Conservation (phyloP, 805 yeast genomes). For the Nakazawaea laoshanensis region DNA sequence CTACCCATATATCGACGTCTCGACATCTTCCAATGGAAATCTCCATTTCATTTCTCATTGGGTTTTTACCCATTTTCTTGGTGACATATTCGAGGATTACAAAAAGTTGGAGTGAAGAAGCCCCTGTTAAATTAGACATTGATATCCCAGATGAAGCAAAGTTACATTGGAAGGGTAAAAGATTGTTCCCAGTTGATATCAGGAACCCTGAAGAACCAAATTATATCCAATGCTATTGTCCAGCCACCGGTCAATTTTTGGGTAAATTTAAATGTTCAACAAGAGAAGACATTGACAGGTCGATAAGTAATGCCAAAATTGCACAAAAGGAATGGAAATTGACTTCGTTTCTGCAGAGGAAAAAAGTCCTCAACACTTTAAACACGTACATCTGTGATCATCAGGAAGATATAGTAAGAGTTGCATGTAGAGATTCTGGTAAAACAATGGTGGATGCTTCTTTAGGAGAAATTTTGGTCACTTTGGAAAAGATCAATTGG, state of each 20-base stretch:
- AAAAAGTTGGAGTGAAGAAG: conserved; percentile 14
- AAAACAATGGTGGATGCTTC: conserved; percentile 94
- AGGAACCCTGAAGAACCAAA: conserved; percentile 54
- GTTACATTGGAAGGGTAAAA: conserved; percentile 88
- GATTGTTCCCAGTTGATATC: conserved; percentile 58
- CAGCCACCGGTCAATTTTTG: conserved; percentile 88
- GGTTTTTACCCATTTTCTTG: conserved; percentile 13
- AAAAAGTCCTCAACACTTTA: conserved; percentile 64
- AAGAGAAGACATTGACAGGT: conserved; percentile 61
- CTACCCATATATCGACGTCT: conserved; percentile 8
- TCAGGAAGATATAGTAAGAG: conserved; percentile 81
- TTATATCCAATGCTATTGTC: conserved; percentile 80
- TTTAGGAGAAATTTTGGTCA: conserved; percentile 93
- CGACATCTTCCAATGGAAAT: conserved; percentile 11
- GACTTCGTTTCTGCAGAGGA: conserved; percentile 57
- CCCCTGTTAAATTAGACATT: conserved; percentile 38
- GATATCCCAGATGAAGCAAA: conserved; percentile 69
- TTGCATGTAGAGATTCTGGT: conserved; percentile 95
- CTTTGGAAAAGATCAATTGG: conserved; percentile 91
- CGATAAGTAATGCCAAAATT: conserved; percentile 39
- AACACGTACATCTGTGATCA: conserved; percentile 65
- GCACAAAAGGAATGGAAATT: conserved; percentile 47
- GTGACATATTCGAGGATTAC: conserved; percentile 12
- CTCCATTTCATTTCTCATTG: conserved; percentile 16
- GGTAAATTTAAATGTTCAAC: conserved; percentile 64